Conservation (phyloP, 75 land plant species). For the Cupressus sempervirens region DNA sequence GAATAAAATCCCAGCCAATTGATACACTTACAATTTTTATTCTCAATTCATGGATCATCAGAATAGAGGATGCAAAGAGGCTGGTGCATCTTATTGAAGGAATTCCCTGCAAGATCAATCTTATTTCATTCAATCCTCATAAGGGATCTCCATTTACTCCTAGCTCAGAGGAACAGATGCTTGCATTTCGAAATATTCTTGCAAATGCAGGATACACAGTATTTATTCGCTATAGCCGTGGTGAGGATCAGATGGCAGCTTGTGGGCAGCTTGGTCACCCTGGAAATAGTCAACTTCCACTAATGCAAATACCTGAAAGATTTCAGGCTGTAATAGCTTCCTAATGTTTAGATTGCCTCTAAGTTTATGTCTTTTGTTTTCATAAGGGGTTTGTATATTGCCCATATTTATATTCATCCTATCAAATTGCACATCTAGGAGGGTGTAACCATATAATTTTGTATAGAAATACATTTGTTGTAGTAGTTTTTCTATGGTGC, state of each 20-base stretch:
- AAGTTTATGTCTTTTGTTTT: background rate
- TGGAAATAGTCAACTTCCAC: conserved; percentile 51
- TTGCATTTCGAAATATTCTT: conserved; percentile 68
- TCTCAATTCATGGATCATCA: conserved; percentile 21
- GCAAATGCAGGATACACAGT: conserved; percentile 73
- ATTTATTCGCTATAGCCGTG: conserved; percentile 71
- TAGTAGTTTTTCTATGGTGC: background rate
- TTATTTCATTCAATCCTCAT: conserved; percentile 89
- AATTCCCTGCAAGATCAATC: conserved; percentile 96
- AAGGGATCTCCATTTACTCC: conserved; percentile 70
- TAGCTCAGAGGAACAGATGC: conserved; percentile 61
- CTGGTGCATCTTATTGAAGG: conserved; percentile 67
- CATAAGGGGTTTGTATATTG: background rate
- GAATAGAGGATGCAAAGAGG: conserved; percentile 84
- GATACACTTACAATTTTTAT: background rate
- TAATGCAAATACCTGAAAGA: conserved; percentile 41
- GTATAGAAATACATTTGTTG: background rate
- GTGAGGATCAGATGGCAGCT: conserved; percentile 95
- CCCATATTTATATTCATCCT: background rate
- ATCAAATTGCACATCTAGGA: background rate
- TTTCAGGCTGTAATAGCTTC: conserved; percentile 24
- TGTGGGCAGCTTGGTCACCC: conserved; percentile 93
- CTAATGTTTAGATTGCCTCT: background rate
- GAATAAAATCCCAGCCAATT: background rate
- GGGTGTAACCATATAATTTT: background rate